Percentiles rank a stretch among this genome's conserved stretches.
These are phyloP conservation scores for Melampsora americana DNA, from an alignment of 1,284 basidiomycete genomes.

Conservation along the genomic window DNA sequence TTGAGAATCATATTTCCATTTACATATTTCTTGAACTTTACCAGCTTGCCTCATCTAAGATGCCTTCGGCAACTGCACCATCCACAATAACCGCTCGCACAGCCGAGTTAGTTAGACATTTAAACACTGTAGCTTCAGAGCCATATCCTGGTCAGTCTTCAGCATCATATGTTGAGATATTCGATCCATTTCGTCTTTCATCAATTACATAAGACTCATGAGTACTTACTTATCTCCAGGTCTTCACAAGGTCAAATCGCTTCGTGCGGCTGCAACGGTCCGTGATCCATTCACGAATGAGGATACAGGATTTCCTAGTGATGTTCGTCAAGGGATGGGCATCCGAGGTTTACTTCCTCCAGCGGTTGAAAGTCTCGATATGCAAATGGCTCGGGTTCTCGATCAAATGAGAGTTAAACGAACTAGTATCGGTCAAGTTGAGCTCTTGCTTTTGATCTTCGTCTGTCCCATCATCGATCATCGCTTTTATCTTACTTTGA, in stretches of 20 bases:
- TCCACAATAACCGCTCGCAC: slow-evolving; percentile 42
- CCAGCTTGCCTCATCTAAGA: slow-evolving; percentile 11
- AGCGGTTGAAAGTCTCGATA: slow-evolving; percentile 36
- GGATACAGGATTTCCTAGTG: slow-evolving; percentile 39
- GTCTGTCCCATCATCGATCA: too few species aligned
- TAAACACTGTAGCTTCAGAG: slow-evolving; percentile 27
- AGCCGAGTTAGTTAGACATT: slow-evolving; percentile 38
- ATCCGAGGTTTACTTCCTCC: slow-evolving; percentile 39
- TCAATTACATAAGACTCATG: not conserved
- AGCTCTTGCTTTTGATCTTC: not conserved
- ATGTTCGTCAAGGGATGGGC: slow-evolving; percentile 41
- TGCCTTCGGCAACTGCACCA: slow-evolving; percentile 42
- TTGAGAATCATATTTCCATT: too few species aligned
- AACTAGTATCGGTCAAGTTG: slow-evolving; percentile 42
- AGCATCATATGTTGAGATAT: not conserved
- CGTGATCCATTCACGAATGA: slow-evolving; percentile 44
- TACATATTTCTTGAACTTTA: too few species aligned
- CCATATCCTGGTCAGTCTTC: slow-evolving; percentile 32
- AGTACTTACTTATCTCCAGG: not conserved
- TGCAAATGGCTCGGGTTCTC: slow-evolving; percentile 41
- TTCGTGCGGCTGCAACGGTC: slow-evolving; percentile 39
- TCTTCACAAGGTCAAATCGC: slow-evolving; percentile 33
- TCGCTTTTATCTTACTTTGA: too few species aligned
- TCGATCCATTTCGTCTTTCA: not conserved
- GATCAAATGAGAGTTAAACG: slow-evolving; percentile 44